Conservation (phyloP, 108 stramenopile species). For the Discostella stelligeroides region DNA sequence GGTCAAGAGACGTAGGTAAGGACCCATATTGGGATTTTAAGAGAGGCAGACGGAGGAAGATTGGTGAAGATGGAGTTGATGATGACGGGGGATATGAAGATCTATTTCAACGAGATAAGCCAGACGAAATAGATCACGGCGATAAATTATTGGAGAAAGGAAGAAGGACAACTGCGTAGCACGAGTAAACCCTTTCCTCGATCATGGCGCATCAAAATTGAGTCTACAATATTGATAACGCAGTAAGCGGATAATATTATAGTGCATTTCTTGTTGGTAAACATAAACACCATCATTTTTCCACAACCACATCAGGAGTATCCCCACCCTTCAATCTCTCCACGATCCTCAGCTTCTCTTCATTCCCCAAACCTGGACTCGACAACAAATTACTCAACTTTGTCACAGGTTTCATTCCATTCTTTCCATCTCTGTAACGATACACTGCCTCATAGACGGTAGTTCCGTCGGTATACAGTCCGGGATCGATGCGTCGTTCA, state of each 20-base stretch:
- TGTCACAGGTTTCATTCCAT: constrained; percentile 75
- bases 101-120: constrained; percentile 61
- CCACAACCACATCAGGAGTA: constrained; percentile 81
- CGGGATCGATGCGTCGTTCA: constrained; percentile 80
- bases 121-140: constrained; percentile 52
- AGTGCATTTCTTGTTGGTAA: no score
- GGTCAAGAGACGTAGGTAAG: constrained; percentile 67
- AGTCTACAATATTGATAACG: no score
- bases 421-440: constrained; percentile 79
- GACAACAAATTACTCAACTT: constrained; percentile 57
- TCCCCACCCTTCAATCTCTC: constrained; percentile 67
- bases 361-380: constrained; percentile 36
- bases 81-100: constrained; percentile 68
- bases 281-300: constrained; percentile 25
- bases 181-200: background rate
- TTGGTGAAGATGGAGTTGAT: constrained; percentile 47
- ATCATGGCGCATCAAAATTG: no score
- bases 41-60: constrained; percentile 49
- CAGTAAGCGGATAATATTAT: no score
- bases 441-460: constrained; percentile 79
- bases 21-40: constrained; percentile 88
- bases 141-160: constrained; percentile 46
- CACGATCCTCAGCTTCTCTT: constrained; percentile 55
- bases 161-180: constrained; percentile 17
- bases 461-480: constrained; percentile 83